Base-by-base conservation (phyloP, 495 filamentous ascomycete species). In the Glonium stellatum region DNA sequence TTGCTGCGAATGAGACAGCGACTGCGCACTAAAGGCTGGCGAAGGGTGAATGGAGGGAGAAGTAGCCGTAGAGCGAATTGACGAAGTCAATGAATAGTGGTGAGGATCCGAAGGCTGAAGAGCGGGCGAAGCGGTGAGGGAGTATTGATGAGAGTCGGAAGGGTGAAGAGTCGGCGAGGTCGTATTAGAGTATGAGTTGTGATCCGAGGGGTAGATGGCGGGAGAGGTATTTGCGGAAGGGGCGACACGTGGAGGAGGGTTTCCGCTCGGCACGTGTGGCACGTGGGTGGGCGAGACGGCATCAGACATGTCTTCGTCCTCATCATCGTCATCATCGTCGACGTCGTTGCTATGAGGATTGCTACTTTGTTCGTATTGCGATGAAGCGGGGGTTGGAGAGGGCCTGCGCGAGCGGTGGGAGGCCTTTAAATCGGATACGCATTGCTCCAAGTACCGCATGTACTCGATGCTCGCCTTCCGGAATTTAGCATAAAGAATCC, bases 391-490 rank as follows among this genome's bases (percentile, higher is more conserved):
- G 19, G 42, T 50, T 8, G 51, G 13, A 11, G 55, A 63, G 11
- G 31, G 31, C 13, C 58, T 55, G 13, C 42, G 64, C 6, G 55
- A 27, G 21, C 47, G 48, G 23, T 75, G 83, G 13, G 78, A 82
- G 8, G 78, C 83, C 68, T 96, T 92, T 35, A 97, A 76, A 62
- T 93, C 87, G 13, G 79, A 70, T 22, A 97, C 85, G 70, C 93
- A 97, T 70, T 87, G 83, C 68, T 98, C 89, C 1, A 98, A 82
- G 67, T 98, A 98, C 60, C 88, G 88, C 58, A 97, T 84, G 69
- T 98, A 97, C 65, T 97, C 93, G 66, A 98, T 97, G 63, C 90
- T 95, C 19, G 93, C 88, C 92, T 96, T 55, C 23, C 37, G 34
- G 46, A 60, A 5, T 41, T 21, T 21, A 46, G 41, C 41, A n/a